phyloP scores from a whole-genome alignment of 495 filamentous ascomycete genomes.

The Aspergillus nidulans region DNA sequence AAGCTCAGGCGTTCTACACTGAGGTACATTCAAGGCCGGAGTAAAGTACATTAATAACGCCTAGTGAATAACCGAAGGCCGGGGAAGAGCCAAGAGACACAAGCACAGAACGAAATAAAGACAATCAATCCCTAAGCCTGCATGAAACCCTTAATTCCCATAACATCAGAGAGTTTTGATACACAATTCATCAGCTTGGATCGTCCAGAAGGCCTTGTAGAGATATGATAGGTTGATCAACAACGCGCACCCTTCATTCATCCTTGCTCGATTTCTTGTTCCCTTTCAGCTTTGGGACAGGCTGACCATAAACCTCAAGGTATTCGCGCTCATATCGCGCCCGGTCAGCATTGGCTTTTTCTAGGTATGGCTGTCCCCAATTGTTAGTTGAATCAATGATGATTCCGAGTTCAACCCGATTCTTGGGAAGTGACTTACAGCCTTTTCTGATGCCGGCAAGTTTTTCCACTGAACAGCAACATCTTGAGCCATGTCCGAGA shows the following conservation, averaged over 20 bases:
- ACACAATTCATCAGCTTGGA: background rate
- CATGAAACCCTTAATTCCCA: background rate
- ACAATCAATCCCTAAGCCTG: background rate
- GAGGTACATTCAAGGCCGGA: background rate
- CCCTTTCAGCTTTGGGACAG: background rate
- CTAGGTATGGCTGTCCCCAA: conserved; percentile 24
- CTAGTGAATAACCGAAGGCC: background rate
- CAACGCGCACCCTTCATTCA: background rate
- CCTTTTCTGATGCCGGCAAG: conserved; percentile 46
- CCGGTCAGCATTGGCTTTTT: conserved; percentile 17
- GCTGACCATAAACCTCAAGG: conserved; percentile 30
- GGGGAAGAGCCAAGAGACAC: background rate
- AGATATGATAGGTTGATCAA: background rate
- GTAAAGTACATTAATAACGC: background rate
- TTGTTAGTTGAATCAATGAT: background rate
- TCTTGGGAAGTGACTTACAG: conserved; percentile 37
- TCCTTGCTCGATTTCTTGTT: background rate
- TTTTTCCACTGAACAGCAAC: conserved; percentile 55
- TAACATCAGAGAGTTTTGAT: background rate
- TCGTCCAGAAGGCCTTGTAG: background rate
- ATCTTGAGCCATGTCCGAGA: conserved; percentile 24
- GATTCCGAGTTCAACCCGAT: background rate
- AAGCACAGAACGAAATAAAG: background rate
- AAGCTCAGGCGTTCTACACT: no score
- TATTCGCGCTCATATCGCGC: conserved; percentile 34